A percentile compares a stretch with the other conserved stretches of the same genome.
phyloP scores from a whole-genome alignment of 768 basidiomycete species.

The Cubamyces lactineus region DNA sequence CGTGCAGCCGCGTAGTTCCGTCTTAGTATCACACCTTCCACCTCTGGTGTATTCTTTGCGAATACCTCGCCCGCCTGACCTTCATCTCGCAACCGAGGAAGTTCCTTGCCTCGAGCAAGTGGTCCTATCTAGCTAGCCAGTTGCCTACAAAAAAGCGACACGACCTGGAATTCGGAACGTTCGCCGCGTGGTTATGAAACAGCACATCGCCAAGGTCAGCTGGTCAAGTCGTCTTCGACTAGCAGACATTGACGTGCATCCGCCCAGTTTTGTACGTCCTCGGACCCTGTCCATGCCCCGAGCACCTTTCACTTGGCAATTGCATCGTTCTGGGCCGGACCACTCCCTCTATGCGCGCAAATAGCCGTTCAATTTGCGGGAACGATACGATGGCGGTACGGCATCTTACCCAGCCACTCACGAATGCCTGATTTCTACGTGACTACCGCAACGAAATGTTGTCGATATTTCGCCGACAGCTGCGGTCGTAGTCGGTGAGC shows the following conservation, averaged over 20 bases:
- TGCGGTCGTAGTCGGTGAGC: too few species aligned
- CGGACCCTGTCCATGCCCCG: slow-evolving; percentile 1
- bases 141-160: background rate
- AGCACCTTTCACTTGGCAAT: background rate
- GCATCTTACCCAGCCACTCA: too few species aligned
- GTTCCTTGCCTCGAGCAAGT: too few species aligned
- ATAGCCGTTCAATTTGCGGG: too few species aligned
- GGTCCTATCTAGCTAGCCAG: background rate
- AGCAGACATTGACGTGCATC: background rate
- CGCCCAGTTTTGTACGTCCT: slow-evolving; percentile 6
- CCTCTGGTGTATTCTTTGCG: too few species aligned
- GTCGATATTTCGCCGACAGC: too few species aligned
- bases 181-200: slow-evolving; percentile 12
- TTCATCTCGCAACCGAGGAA: too few species aligned
- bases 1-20: background rate
- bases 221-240: background rate
- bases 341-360: background rate
- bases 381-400: too few species aligned
- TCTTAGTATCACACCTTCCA: too few species aligned
- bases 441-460: too few species aligned
- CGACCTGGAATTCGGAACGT: background rate
- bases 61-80: too few species aligned
- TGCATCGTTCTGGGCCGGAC: background rate
- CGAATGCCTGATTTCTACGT: too few species aligned
- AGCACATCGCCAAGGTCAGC: background rate